A percentile compares a stretch with the other conserved stretches of the same genome.
phyloP scores from a whole-genome alignment of 1,139 yeast genomes.

The Petasospora rhodanensis region DNA sequence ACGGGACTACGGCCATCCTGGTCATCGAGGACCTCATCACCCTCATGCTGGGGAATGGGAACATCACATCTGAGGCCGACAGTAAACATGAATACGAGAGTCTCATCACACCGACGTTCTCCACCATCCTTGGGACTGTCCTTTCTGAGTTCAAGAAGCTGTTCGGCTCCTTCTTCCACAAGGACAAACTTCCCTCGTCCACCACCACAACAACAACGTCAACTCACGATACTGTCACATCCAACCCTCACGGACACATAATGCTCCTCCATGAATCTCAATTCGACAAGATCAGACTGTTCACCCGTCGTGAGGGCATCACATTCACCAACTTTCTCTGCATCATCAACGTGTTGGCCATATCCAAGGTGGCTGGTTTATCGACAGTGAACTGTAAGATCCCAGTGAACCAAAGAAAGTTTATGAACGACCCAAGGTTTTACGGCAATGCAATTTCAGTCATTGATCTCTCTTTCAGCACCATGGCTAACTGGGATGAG shows the following conservation, averaged over 20 bases:
- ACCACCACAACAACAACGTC: neutral
- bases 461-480: slow-evolving; percentile 1
- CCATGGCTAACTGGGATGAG: slow-evolving; percentile 8
- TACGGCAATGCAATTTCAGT: slow-evolving; percentile 17
- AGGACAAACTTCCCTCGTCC: too few species aligned
- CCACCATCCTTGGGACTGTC: slow-evolving; percentile 1
- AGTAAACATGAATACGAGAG: neutral
- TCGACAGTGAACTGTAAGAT: slow-evolving; percentile 3
- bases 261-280: slow-evolving; percentile 6
- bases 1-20: slow-evolving; percentile 16
- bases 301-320: slow-evolving; percentile 8
- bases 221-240: too few species aligned
- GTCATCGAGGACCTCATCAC: slow-evolving; percentile 14
- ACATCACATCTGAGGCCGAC: slow-evolving; percentile 7
- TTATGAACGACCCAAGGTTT: slow-evolving; percentile 7
- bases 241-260: too few species aligned
- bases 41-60: slow-evolving; percentile 5
- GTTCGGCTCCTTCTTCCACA: too few species aligned
- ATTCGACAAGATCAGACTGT: slow-evolving; percentile 4
- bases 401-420: slow-evolving; percentile 17
- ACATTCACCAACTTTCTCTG: slow-evolving; percentile 14
- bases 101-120: slow-evolving; percentile 1
- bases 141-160: neutral
- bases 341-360: slow-evolving; percentile 1
- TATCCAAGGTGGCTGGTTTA: slow-evolving; percentile 1